Evolutionary conservation across 2,329 filamentous ascomycete species (phyloP).

Genomic region (Fusarium sulawesiense): DNA sequence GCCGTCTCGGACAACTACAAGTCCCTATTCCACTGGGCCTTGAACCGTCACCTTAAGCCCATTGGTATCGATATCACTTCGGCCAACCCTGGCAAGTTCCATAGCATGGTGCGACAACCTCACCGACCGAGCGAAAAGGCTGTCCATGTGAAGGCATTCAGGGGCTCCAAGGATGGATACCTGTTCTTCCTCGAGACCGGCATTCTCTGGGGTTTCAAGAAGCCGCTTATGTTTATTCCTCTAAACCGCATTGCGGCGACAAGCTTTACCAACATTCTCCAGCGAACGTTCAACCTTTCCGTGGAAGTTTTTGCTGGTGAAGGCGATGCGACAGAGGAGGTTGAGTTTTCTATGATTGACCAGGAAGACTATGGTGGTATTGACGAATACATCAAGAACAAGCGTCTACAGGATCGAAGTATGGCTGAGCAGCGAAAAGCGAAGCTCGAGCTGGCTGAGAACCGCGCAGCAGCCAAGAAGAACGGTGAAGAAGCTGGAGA

Average conservation of each 20-base stretch:
- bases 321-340: slow-evolving; percentile 65
- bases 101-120: slow-evolving; percentile 66
- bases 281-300: slow-evolving; percentile 75
- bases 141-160: slow-evolving; percentile 73
- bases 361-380: slow-evolving; percentile 75
- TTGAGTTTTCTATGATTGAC: slow-evolving; percentile 77
- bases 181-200: slow-evolving; percentile 75
- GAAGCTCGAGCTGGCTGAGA: slow-evolving; percentile 71
- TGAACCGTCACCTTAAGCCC: slow-evolving; percentile 63
- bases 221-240: slow-evolving; percentile 73
- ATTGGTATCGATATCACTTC: slow-evolving; percentile 62
- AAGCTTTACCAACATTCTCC: slow-evolving; percentile 75
- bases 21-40: slow-evolving; percentile 70
- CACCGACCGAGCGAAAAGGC: slow-evolving; percentile 71
- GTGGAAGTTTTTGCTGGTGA: slow-evolving; percentile 67
- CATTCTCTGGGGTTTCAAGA: slow-evolving; percentile 78
- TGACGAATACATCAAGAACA: slow-evolving; percentile 70
- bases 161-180: slow-evolving; percentile 75
- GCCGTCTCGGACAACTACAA: slow-evolving; percentile 69
- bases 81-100: slow-evolving; percentile 67
- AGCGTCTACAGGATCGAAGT: slow-evolving; percentile 73
- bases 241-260: slow-evolving; percentile 69
- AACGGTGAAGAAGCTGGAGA: slow-evolving; percentile 55
- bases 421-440: slow-evolving; percentile 76
- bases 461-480: slow-evolving; percentile 60